Evolutionary conservation across 1,284 basidiomycete species (phyloP).

Genomic region (Cutaneotrichosporon daszewskae): DNA sequence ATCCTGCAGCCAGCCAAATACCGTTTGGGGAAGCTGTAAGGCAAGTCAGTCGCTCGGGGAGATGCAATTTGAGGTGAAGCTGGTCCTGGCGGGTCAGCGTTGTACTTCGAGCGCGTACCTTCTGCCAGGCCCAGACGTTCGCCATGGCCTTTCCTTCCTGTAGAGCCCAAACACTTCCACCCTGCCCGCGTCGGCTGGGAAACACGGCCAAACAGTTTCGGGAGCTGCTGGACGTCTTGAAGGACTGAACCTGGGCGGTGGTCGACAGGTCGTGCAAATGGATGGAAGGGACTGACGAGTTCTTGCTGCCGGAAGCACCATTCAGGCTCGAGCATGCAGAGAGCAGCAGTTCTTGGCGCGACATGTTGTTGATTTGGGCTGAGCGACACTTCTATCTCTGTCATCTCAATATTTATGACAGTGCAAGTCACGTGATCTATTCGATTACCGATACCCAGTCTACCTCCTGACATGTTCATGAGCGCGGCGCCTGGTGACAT

Average conservation of each 20-base stretch:
- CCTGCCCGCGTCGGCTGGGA: conserved; percentile 33
- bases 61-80: conserved; percentile 73
- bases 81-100: conserved; percentile 61
- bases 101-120: conserved; percentile 29
- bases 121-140: conserved; percentile 50
- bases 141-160: conserved; percentile 48
- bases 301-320: conserved; percentile 8
- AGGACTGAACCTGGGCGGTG: conserved; percentile 41
- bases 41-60: conserved; percentile 81
- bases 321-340: conserved; percentile 37
- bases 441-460: too few species aligned
- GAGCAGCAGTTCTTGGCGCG: conserved; percentile 42
- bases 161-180: conserved; percentile 45
- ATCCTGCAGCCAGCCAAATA: conserved; percentile 77
- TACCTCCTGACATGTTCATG: too few species aligned
- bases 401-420: too few species aligned
- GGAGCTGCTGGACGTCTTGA: conserved; percentile 43
- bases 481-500: too few species aligned
- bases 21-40: conserved; percentile 69
- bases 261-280: conserved; percentile 47
- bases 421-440: too few species aligned
- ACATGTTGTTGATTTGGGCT: conserved; percentile 19
- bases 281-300: conserved; percentile 39
- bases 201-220: conserved; percentile 35
- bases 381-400: too few species aligned